Conservation (phyloP, 2,329 filamentous ascomycete species). For the Alternaria sp. region DNA sequence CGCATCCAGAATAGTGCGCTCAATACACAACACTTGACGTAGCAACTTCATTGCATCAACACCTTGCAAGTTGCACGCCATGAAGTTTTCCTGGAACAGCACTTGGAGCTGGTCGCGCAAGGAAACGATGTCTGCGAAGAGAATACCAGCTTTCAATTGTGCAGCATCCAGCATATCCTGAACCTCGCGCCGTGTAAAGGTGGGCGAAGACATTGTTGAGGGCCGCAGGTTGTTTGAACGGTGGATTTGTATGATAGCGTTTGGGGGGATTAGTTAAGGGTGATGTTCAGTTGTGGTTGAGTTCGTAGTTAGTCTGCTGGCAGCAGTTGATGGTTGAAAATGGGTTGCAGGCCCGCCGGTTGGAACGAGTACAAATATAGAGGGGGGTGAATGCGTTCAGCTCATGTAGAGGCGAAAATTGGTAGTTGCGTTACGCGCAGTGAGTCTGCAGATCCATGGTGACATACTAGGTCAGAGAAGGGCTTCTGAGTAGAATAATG, state of each 20-base stretch:
- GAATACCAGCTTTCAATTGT: neutral
- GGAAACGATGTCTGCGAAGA: slow-evolving; percentile 8
- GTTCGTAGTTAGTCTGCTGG: neutral
- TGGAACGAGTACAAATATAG: neutral
- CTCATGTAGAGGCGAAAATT: neutral
- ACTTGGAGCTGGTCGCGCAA: slow-evolving; percentile 15
- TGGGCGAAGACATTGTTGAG: neutral
- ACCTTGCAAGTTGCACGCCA: slow-evolving; percentile 7
- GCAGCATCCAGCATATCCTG: slow-evolving; percentile 18
- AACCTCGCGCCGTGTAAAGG: slow-evolving; percentile 8
- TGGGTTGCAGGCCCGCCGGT: neutral
- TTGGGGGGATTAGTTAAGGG: neutral
- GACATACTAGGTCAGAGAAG: neutral
- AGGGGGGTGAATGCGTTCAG: neutral
- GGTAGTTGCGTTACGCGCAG: neutral
- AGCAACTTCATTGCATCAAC: slow-evolving; percentile 13
- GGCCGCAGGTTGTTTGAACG: neutral
- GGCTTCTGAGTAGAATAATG: neutral
- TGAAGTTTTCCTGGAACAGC: neutral
- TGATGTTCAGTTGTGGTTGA: neutral
- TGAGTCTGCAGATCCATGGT: neutral
- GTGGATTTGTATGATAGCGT: neutral
- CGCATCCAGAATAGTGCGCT: slow-evolving; percentile 17
- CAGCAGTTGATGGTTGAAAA: neutral
- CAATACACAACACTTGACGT: slow-evolving; percentile 3